Evolutionary conservation across 169 alveolate genomes (phyloP).

Genomic region (Theileria parva): DNA sequence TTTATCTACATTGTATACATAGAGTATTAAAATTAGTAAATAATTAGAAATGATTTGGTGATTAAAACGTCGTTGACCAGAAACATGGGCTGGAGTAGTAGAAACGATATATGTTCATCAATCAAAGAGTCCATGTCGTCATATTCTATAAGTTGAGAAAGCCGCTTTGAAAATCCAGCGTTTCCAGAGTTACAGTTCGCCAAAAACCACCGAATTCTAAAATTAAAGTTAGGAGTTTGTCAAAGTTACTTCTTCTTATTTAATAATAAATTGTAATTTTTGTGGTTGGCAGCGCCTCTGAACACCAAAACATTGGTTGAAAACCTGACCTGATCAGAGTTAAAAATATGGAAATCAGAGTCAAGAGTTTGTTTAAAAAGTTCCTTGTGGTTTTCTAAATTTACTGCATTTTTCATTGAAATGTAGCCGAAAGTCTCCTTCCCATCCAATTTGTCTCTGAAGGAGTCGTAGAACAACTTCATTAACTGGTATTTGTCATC

Average conservation of each 20-base stretch:
- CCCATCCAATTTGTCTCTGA: background rate
- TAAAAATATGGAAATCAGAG: slow-evolving; percentile 14
- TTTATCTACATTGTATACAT: slow-evolving; percentile 14
- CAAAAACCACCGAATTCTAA: slow-evolving; percentile 26
- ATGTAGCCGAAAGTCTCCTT: slow-evolving; percentile 13
- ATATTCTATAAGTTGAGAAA: background rate
- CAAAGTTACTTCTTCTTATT: slow-evolving; percentile 38
- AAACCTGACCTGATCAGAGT: background rate
- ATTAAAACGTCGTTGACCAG: slow-evolving; percentile 19
- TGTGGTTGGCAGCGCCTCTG: slow-evolving; percentile 23
- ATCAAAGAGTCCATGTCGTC: background rate
- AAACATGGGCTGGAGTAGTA: slow-evolving; percentile 16
- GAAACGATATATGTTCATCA: slow-evolving; percentile 4
- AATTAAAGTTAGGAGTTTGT: background rate
- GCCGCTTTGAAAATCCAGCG: background rate
- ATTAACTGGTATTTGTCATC: slow-evolving; percentile 11
- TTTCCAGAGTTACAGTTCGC: background rate
- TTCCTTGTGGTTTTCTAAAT: background rate
- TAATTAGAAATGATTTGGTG: slow-evolving; percentile 11
- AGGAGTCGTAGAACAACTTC: background rate
- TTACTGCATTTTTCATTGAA: background rate
- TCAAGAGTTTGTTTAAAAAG: background rate
- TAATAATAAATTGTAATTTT: slow-evolving; percentile 13
- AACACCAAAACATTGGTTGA: slow-evolving; percentile 27
- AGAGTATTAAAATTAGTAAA: background rate